Conservation (phyloP, 2,329 filamentous ascomycete species). For the Geosmithia flava region DNA sequence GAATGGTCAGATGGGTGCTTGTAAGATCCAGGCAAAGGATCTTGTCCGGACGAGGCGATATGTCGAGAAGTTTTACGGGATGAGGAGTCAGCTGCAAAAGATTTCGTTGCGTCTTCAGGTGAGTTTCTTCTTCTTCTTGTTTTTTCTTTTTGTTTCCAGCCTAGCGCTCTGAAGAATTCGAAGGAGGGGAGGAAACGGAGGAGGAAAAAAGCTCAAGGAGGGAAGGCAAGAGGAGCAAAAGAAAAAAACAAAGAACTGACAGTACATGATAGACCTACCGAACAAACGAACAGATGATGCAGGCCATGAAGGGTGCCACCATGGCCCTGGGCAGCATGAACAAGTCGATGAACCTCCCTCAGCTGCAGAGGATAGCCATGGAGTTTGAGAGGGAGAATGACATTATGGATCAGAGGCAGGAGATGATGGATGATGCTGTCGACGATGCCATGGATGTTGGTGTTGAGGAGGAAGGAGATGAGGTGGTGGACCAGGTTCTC, state of each 20-base stretch:
- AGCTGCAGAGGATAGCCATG: conserved; percentile 92
- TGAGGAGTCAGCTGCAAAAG: conserved; percentile 93
- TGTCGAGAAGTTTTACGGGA: conserved; percentile 96
- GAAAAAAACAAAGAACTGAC: background rate
- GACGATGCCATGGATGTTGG: conserved; percentile 88
- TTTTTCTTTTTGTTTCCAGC: too few species aligned
- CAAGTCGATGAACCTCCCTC: conserved; percentile 90
- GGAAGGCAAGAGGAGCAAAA: background rate
- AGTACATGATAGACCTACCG: conserved; percentile 65
- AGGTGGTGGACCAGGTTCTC: conserved; percentile 90
- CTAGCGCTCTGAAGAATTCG: too few species aligned
- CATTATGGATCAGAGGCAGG: conserved; percentile 96
- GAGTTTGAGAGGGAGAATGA: conserved; percentile 98
- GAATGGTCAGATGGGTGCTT: conserved; percentile 95
- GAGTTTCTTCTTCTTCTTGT: conserved; percentile 7
- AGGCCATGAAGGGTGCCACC: conserved; percentile 97
- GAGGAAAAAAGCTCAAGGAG: background rate
- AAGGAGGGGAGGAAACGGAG: background rate
- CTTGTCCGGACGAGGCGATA: conserved; percentile 86
- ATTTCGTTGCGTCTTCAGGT: conserved; percentile 93
- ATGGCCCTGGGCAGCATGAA: conserved; percentile 94
- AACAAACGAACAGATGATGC: conserved; percentile 99
- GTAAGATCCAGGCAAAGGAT: conserved; percentile 97
- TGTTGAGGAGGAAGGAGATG: conserved; percentile 90
- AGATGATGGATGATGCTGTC: conserved; percentile 99